Conservation (phyloP, 1,284 basidiomycete genomes). For the Neolentinus lepideus region DNA sequence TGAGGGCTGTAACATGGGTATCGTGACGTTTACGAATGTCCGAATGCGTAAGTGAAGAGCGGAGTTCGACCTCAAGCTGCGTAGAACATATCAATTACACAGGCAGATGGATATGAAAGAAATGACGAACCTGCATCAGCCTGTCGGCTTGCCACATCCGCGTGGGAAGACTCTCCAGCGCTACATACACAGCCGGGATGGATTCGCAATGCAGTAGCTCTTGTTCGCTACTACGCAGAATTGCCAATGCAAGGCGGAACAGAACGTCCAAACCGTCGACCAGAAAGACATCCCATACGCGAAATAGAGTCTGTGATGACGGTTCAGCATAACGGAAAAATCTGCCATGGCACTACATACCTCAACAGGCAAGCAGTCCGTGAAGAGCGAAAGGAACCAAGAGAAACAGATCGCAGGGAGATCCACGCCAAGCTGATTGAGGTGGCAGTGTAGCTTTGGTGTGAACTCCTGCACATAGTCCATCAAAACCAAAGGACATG, state of each 20-base stretch:
- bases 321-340: neutral
- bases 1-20: slow-evolving; percentile 44
- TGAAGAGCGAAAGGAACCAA: slow-evolving; percentile 96
- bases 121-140: slow-evolving; percentile 62
- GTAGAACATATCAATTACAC: slow-evolving; percentile 3
- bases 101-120: neutral
- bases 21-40: slow-evolving; percentile 67
- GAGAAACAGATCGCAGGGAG: slow-evolving; percentile 94
- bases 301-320: slow-evolving; percentile 65
- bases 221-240: slow-evolving; percentile 77
- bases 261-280: slow-evolving; percentile 89
- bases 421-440: slow-evolving; percentile 80
- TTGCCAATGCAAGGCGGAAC: slow-evolving; percentile 86
- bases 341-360: slow-evolving; percentile 33
- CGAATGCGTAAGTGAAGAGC: slow-evolving; percentile 52
- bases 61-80: slow-evolving; percentile 66
- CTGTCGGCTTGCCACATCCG: slow-evolving; percentile 91
- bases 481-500: slow-evolving; percentile 86
- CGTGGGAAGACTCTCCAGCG: slow-evolving; percentile 81
- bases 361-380: slow-evolving; percentile 94
- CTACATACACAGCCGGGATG: slow-evolving; percentile 81
- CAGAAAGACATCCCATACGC: slow-evolving; percentile 94
- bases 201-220: slow-evolving; percentile 81
- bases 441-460: slow-evolving; percentile 73
- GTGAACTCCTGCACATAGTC: slow-evolving; percentile 79